These are phyloP conservation scores for Pulicaria dysenterica DNA, from an alignment of 129 eudicot genomes.

Conservation along the genomic window DNA sequence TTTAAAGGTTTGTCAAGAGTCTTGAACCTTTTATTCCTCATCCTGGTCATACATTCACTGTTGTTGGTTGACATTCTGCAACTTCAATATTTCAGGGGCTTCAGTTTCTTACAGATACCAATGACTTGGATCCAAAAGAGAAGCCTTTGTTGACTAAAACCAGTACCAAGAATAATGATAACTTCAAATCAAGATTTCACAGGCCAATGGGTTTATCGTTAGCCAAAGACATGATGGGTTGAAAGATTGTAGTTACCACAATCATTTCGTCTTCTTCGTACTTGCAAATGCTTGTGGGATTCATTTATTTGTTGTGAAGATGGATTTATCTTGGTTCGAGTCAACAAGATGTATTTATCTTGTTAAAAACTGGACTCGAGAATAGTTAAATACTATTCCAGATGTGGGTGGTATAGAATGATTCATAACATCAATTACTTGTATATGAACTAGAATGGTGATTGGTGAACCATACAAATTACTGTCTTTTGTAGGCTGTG, in stretches of 20 bases:
- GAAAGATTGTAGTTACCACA: neutral
- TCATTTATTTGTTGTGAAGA: slow-evolving; percentile 3
- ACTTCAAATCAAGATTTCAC: slow-evolving; percentile 60
- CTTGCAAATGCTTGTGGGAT: neutral
- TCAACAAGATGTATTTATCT: neutral
- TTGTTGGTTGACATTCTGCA: slow-evolving; percentile 24
- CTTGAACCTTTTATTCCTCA: neutral
- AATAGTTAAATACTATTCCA: neutral
- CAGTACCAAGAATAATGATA: slow-evolving; percentile 30
- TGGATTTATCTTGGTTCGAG: slow-evolving; percentile 6
- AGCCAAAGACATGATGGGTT: slow-evolving; percentile 48
- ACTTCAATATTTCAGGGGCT: slow-evolving; percentile 60
- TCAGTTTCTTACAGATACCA: slow-evolving; percentile 61
- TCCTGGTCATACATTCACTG: neutral
- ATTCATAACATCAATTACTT: neutral
- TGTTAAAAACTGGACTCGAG: neutral
- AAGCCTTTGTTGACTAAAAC: slow-evolving; percentile 38
- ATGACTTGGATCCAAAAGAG: slow-evolving; percentile 37
- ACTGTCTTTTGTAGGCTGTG: neutral
- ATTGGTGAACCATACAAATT: slow-evolving; percentile 1
- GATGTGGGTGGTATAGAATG: neutral
- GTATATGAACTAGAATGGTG: neutral
- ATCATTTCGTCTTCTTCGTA: slow-evolving; percentile 13
- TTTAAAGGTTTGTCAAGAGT: slow-evolving; percentile 51
- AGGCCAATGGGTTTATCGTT: slow-evolving; percentile 67